Evolutionary conservation across 2,329 filamentous ascomycete species (phyloP).

Genomic region (Catunica adiposa): DNA sequence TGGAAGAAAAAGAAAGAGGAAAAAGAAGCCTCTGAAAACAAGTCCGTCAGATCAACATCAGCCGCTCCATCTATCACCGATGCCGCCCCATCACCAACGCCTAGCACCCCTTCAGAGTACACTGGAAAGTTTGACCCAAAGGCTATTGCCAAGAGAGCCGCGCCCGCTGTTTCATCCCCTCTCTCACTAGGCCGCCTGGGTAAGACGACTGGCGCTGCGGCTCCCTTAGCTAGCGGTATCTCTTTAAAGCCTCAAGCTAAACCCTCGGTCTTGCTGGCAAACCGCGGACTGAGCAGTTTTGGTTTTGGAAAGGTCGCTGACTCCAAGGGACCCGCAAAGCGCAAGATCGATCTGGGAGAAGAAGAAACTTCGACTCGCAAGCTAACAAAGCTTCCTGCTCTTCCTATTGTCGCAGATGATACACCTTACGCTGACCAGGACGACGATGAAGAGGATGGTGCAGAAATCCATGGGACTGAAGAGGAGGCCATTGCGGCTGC

Average conservation of each 20-base stretch:
- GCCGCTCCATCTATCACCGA: constrained; percentile 33
- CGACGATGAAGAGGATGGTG: constrained; percentile 56
- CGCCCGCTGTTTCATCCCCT: constrained; percentile 35
- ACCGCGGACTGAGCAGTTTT: constrained; percentile 60
- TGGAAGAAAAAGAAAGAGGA: constrained; percentile 86
- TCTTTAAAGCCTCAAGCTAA: constrained; percentile 17
- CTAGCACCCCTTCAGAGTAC: constrained; percentile 29
- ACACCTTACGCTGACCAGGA: constrained; percentile 45
- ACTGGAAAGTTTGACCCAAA: constrained; percentile 67
- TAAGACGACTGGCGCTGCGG: constrained; percentile 24
- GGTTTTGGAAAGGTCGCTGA: constrained; percentile 61
- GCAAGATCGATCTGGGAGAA: constrained; percentile 70
- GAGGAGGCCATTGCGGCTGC: constrained; percentile 78
- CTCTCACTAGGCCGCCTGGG: constrained; percentile 25
- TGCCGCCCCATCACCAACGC: constrained; percentile 32
- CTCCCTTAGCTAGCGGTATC: neutral
- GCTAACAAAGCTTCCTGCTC: constrained; percentile 73
- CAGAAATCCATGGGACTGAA: constrained; percentile 65
- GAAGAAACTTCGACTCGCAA: constrained; percentile 77
- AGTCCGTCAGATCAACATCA: constrained; percentile 33
- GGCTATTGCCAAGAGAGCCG: constrained; percentile 44
- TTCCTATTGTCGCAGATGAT: constrained; percentile 48
- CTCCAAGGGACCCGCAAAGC: constrained; percentile 46
- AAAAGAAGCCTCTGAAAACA: constrained; percentile 45
- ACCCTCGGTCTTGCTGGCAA: constrained; percentile 45